These are phyloP conservation scores for Rhododendron henanense DNA, from an alignment of 148 eudicot genomes.

Conservation along the genomic window DNA sequence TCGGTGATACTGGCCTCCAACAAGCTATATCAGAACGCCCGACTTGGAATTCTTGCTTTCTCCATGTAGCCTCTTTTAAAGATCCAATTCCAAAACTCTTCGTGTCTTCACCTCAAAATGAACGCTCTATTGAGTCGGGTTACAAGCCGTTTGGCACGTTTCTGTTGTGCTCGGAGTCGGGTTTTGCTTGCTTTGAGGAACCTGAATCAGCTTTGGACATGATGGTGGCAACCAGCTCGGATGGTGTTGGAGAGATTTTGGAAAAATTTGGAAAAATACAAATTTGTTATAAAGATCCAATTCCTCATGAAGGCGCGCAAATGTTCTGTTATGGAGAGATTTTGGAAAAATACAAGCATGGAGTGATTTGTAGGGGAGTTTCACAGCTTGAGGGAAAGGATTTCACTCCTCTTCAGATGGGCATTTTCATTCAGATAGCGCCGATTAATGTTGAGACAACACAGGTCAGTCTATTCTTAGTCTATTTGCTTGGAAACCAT, in stretches of 20 bases:
- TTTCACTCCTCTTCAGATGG: constrained; percentile 15
- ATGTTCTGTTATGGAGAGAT: constrained; percentile 13
- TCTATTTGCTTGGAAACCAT: background rate
- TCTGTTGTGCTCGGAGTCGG: constrained; percentile 20
- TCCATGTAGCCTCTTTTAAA: constrained; percentile 16
- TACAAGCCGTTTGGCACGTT: constrained; percentile 31
- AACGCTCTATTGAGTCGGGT: background rate
- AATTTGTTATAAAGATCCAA: too few relatives aligned
- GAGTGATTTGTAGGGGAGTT: constrained; percentile 13
- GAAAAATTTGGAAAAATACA: too few relatives aligned
- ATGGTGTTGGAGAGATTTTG: background rate
- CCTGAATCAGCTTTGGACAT: too few relatives aligned
- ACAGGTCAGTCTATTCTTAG: constrained; percentile 18
- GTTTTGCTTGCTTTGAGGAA: constrained; percentile 26
- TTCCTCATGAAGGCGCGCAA: background rate
- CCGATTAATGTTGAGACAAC: constrained; percentile 10
- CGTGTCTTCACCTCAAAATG: background rate
- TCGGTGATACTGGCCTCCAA: constrained; percentile 26
- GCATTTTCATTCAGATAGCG: constrained; percentile 13
- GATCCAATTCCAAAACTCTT: constrained; percentile 16
- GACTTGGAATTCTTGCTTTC: constrained; percentile 25
- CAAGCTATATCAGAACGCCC: constrained; percentile 28
- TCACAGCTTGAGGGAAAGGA: background rate
- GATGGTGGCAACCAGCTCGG: background rate
- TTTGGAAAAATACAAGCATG: constrained; percentile 4